Evolutionary conservation across 805 yeast genomes (phyloP).

Genomic region (Brettanomyces custersianus): DNA sequence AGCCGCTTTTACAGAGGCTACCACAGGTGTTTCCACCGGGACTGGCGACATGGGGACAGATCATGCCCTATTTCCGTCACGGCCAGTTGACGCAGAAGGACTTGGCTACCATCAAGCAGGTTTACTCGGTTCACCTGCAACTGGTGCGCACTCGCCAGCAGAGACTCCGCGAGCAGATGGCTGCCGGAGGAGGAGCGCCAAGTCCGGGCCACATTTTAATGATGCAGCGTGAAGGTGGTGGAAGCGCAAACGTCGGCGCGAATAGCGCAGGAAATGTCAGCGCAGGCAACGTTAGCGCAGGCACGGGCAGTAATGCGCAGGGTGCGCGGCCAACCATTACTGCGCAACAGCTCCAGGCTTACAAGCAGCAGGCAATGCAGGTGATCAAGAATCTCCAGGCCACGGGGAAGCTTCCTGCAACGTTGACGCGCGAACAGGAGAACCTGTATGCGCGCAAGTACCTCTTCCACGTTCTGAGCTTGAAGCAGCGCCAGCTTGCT

Average conservation of each 20-base stretch:
- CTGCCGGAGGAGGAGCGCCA: constrained; percentile 13
- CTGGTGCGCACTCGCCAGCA: constrained; percentile 7
- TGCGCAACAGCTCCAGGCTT: constrained; percentile 20
- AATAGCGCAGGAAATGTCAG: not conserved
- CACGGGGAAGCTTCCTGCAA: constrained; percentile 23
- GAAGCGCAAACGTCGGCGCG: constrained; percentile 5
- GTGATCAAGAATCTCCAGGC: constrained; percentile 27
- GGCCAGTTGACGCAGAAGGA: constrained; percentile 51
- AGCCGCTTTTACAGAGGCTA: constrained; percentile 49
- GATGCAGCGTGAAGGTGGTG: constrained; percentile 25
- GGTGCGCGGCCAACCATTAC: constrained; percentile 7
- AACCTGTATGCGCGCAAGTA: constrained; percentile 26
- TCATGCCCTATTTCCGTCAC: constrained; percentile 49
- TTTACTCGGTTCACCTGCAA: constrained; percentile 45
- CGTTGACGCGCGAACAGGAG: constrained; percentile 26
- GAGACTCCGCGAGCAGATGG: constrained; percentile 21
- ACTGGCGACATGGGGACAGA: constrained; percentile 74
- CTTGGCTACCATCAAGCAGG: constrained; percentile 51
- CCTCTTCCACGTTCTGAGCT: constrained; percentile 19
- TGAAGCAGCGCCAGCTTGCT: constrained; percentile 11
- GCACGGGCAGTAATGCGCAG: not conserved
- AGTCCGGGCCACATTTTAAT: constrained; percentile 25
- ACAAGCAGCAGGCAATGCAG: constrained; percentile 26
- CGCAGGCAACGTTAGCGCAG: not conserved
- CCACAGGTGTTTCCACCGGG: constrained; percentile 68